A percentile compares a stretch with the other conserved stretches of the same genome.
These are phyloP conservation scores for Hura crepitans DNA, from an alignment of 441 rosid species.

Conservation along the genomic window DNA sequence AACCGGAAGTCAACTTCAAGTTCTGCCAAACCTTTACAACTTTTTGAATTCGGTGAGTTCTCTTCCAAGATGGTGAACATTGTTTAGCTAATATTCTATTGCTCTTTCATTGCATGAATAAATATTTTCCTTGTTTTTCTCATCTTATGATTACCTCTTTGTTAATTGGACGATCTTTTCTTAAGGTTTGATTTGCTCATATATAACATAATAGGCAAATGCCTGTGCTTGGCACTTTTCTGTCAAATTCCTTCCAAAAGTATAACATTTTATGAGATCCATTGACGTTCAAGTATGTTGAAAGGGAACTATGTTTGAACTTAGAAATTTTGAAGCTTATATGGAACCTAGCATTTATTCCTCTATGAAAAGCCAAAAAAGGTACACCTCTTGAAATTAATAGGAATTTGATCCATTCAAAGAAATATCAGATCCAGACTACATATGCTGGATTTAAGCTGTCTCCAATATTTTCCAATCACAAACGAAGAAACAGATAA, in stretches of 20 bases:
- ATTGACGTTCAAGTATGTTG: constrained; percentile 9
- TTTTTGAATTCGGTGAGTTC: constrained; percentile 67
- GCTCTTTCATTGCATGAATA: neutral
- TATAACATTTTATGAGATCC: constrained; percentile 15
- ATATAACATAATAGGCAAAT: no score
- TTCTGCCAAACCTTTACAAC: constrained; percentile 51
- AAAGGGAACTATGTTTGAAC: constrained; percentile 10
- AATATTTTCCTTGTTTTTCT: neutral
- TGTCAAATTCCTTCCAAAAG: constrained; percentile 20
- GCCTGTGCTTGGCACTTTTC: constrained; percentile 31
- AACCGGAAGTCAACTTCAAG: constrained; percentile 28
- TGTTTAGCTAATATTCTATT: neutral
- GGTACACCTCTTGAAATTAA: no score
- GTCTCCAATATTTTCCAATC: no score
- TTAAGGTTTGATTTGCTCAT: no score
- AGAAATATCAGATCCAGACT: no score
- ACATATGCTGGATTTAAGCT: no score
- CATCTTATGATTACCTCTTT: neutral
- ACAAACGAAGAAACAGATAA: no score
- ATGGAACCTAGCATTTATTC: neutral
- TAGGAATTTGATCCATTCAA: no score
- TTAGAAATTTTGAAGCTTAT: constrained; percentile 15
- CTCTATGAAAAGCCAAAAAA: constrained; percentile 11
- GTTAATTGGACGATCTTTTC: no score
- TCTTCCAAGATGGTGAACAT: neutral